phyloP scores from a whole-genome alignment of 345 rosid species.

The Cardamine occulta region DNA sequence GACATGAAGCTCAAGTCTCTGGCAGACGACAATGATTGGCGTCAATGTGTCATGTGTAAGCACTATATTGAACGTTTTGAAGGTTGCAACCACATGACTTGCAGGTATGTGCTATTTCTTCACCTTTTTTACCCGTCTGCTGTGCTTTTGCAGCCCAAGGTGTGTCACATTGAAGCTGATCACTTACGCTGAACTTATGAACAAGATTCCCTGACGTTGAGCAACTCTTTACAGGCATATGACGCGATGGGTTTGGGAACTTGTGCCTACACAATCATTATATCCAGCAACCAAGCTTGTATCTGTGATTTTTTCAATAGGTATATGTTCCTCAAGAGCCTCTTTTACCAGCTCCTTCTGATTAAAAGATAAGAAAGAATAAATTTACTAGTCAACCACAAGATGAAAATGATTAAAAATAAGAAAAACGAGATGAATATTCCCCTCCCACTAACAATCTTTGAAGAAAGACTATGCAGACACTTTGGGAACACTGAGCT shows the following conservation, averaged over 20 bases:
- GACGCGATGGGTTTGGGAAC: slow-evolving; percentile 21
- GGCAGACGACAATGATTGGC: too few relatives aligned
- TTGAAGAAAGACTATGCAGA: background rate
- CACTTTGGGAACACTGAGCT: slow-evolving; percentile 8
- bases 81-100: too few relatives aligned
- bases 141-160: slow-evolving; percentile 54
- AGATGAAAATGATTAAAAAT: too few relatives aligned
- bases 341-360: slow-evolving; percentile 30
- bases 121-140: slow-evolving; percentile 73
- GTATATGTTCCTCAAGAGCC: slow-evolving; percentile 35
- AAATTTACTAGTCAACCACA: background rate
- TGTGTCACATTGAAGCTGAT: slow-evolving; percentile 50
- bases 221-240: slow-evolving; percentile 12
- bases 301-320: slow-evolving; percentile 37
- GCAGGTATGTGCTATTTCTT: slow-evolving; percentile 53
- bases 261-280: slow-evolving; percentile 11
- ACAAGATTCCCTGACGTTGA: slow-evolving; percentile 32
- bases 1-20: too few relatives aligned
- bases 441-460: slow-evolving; percentile 5
- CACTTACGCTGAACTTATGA: slow-evolving; percentile 52
- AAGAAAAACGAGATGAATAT: too few relatives aligned
- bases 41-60: too few relatives aligned
- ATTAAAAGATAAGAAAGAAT: background rate
- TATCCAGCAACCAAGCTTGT: slow-evolving; percentile 49
- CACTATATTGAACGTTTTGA: too few relatives aligned